Base-by-base conservation (phyloP, 441 rosid genomes). In the Eutrema salsugineum region DNA sequence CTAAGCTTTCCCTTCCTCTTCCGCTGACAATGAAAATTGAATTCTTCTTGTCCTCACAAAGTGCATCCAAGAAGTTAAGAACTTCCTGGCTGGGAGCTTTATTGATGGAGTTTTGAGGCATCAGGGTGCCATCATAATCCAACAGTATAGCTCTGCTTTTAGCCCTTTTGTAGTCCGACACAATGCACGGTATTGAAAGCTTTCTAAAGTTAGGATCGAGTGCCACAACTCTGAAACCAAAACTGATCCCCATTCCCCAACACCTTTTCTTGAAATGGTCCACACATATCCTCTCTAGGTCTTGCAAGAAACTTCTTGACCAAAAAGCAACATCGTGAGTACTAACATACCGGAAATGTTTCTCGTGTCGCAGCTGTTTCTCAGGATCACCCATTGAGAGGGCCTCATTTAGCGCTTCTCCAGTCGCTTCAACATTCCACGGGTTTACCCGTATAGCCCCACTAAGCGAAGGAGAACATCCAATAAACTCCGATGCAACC, bases 281-380 rank as follows among this genome's bases (percentile, higher is more conserved):
- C 66, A 71, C 80, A 67, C 87, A 83, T 27, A 83, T 78, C 63
- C 85, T 72, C 68, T 83, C 87, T 65, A 83, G 57, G 50, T 83
- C 87, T 69, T 83, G 87, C 80, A 81, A 62, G 83, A 83, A 83
- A 71, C 87, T 83, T 46, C 80, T 63, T 42, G 87, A 83, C 87
- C 87, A 83, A 66, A 77, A 83, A 12, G 80, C 82, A 40, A 81
- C 83, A 38, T 83, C 85, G 6, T 83, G 87, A 33, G 85, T 79
- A 38, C 80, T 79, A 65, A 83, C 78, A 32, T 83, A 83, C 49
- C 78, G 79, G 53, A 72, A 77, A 57, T 77, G 81, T 42, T 77
- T 77, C 69, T 77, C 81, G 35, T 77, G 81, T 12, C 81, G 72
- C 63, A 83, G 50, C 62, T 79, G 83, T 72, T 81, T 81, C 80